Evolutionary conservation across 2,329 filamentous ascomycete genomes (phyloP), one percentile per base, ranked within the genome.

Genomic region (Coniosporium tulheliwenetii): DNA sequence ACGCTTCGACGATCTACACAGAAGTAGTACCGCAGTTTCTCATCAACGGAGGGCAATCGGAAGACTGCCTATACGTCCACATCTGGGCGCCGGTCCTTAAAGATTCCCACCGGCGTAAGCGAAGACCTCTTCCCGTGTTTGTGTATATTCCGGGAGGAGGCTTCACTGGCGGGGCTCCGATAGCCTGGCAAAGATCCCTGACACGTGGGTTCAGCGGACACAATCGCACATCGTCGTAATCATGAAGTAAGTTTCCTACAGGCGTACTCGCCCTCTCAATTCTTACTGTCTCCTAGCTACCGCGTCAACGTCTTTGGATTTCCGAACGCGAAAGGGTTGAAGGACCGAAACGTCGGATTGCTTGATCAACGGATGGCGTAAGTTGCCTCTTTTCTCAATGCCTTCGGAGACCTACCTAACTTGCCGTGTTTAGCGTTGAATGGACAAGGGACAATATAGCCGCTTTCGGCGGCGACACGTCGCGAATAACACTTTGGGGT

Each of bases 261-360:
- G 12, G 38, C 32, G 8, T 36, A 10, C n/a, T 12, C 13, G 12
- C 30, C 2, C 29, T 34, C 33, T 33, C 38, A 8, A 33, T 34
- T 3, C 36, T 37, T 10, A 37, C 36, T n/a, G 10, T 37, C 8
- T 10, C n/a, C 7, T 33, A 44, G 47, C 42, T 47, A 47, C 30
- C 45, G 47, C 3, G 40, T 47, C 14, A 47, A 47, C 10, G 40
- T 48, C 12, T 48, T 45, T 29, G 47, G 47, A 3, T 48, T 43
- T 10, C 45, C 47, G 2, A 45, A 44, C 36, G 45, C 47, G 26
- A 35, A 37, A 19, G 45, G 40, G 10, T 13, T 44, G 4, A 16
- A 40, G 9, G 36, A 44, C 14, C 37, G 35, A 12, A 50, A 50
- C 41, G 41, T 47, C 8, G 48, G 46, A 3, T 37, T 50, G 8